Percentiles rank a stretch among this genome's conserved stretches.
These are phyloP conservation scores for Raddia guianensis DNA, from an alignment of 176 grass and related monocot species.

Conservation along the genomic window DNA sequence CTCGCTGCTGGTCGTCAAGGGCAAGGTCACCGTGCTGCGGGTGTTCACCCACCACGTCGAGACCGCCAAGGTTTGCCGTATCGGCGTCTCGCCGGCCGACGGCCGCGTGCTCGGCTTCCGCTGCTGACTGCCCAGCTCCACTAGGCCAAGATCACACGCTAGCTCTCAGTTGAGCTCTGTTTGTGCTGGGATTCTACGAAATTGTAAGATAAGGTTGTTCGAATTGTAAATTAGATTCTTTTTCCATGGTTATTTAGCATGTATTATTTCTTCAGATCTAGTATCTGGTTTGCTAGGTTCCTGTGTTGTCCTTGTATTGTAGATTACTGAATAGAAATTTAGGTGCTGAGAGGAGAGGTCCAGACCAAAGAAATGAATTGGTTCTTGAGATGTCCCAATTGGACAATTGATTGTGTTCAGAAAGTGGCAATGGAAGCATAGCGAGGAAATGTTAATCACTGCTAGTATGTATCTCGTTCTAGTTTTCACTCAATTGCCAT, in stretches of 20 bases:
- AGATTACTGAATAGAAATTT: conserved; percentile 16
- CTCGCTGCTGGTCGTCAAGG: conserved; percentile 70
- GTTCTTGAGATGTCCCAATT: conserved; percentile 48
- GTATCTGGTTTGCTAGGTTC: conserved; percentile 9
- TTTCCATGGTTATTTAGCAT: background rate
- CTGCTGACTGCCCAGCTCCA: conserved; percentile 51
- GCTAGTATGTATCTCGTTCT: background rate
- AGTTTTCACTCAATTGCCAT: background rate
- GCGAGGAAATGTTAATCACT: background rate
- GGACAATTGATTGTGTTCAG: conserved; percentile 3
- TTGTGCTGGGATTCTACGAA: conserved; percentile 17
- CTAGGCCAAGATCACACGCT: conserved; percentile 18
- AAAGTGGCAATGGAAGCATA: background rate
- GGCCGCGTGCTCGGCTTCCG: conserved; percentile 77
- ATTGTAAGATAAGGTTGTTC: conserved; percentile 38
- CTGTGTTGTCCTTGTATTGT: conserved; percentile 1
- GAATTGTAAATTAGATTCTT: conserved; percentile 35
- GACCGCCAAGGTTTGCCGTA: conserved; percentile 61
- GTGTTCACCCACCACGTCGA: conserved; percentile 86
- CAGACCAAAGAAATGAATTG: conserved; percentile 47
- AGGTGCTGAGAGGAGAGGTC: conserved; percentile 24
- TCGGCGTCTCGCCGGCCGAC: conserved; percentile 57
- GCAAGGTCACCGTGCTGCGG: conserved; percentile 62
- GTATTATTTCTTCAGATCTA: background rate
- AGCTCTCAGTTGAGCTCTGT: background rate